Percentiles rank a stretch among this genome's conserved stretches.
phyloP scores from a whole-genome alignment of 1,284 basidiomycete genomes.

The Grifola frondosa region DNA sequence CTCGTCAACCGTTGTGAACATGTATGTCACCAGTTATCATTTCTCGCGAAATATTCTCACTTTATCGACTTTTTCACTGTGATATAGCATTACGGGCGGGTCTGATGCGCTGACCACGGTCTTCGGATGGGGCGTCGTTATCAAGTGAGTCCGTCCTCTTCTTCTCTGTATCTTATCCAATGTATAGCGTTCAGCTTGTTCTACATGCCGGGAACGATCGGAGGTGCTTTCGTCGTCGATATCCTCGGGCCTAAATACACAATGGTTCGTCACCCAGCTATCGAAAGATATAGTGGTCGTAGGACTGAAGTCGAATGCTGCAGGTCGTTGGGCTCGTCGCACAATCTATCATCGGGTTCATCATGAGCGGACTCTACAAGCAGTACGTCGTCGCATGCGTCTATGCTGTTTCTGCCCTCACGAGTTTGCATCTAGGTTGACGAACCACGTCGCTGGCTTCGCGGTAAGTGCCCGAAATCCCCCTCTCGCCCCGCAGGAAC shows the following conservation, averaged over 20 bases:
- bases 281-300: too few species aligned
- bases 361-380: conserved; percentile 80
- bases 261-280: conserved; percentile 60
- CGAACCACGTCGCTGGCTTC: conserved; percentile 72
- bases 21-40: conserved; percentile 36
- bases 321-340: conserved; percentile 69
- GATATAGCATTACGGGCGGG: conserved; percentile 61
- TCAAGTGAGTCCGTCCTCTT: conserved; percentile 60
- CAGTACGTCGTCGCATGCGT: conserved; percentile 34
- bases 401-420: not conserved
- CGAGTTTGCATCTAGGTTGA: conserved; percentile 40
- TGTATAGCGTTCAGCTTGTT: conserved; percentile 51
- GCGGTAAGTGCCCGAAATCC: conserved; percentile 49
- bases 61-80: not conserved
- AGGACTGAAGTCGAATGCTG: not conserved
- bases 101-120: conserved; percentile 51
- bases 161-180: conserved; percentile 1
- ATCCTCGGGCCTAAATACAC: conserved; percentile 73
- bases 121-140: conserved; percentile 77
- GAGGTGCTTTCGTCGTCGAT: conserved; percentile 80
- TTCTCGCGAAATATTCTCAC: not conserved
- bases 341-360: conserved; percentile 77
- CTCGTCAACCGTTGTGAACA: conserved; percentile 74
- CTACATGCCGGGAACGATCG: conserved; percentile 76
- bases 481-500: too few species aligned